Percentiles rank a stretch among this genome's conserved stretches.
Evolutionary conservation across 805 yeast genomes (phyloP).

Genomic region (Yarrowia sp.): DNA sequence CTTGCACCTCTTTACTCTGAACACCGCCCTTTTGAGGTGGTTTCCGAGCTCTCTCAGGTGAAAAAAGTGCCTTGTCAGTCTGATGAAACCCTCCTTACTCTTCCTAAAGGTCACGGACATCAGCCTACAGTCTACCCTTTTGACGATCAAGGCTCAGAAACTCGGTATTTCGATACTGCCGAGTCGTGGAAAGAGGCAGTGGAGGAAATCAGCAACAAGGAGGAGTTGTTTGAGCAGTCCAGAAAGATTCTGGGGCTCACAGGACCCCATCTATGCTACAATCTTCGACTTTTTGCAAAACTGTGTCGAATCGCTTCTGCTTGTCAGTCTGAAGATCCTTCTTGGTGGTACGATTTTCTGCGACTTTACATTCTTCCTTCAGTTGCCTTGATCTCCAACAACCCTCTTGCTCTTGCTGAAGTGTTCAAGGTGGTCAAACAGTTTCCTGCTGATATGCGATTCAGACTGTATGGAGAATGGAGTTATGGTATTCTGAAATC

Average conservation of each 20-base stretch:
- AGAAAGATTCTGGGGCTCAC: conserved; percentile 51
- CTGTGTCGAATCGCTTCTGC: conserved; percentile 59
- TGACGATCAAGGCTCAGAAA: neutral
- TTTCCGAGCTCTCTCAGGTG: neutral
- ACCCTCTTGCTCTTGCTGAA: conserved; percentile 59
- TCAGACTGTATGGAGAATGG: conserved; percentile 78
- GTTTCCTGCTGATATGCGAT: conserved; percentile 64
- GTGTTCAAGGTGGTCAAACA: conserved; percentile 53
- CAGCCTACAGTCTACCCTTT: neutral
- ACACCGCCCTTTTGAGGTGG: neutral
- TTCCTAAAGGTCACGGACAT: neutral
- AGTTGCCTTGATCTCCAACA: conserved; percentile 51
- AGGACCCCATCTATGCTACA: conserved; percentile 55
- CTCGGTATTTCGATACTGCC: conserved; percentile 44
- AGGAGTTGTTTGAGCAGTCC: conserved; percentile 50
- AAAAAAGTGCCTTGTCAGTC: neutral
- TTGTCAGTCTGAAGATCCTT: neutral
- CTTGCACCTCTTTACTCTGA: conserved; percentile 49
- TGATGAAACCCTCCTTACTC: neutral
- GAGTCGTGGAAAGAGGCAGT: conserved; percentile 49
- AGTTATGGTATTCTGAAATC: conserved; percentile 56
- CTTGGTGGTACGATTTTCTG: conserved; percentile 57
- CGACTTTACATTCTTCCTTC: conserved; percentile 68
- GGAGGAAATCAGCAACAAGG: conserved; percentile 42
- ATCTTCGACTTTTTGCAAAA: conserved; percentile 51